Base-by-base conservation (phyloP, 202 grass and related monocot genomes). In the Panicum hallii region DNA sequence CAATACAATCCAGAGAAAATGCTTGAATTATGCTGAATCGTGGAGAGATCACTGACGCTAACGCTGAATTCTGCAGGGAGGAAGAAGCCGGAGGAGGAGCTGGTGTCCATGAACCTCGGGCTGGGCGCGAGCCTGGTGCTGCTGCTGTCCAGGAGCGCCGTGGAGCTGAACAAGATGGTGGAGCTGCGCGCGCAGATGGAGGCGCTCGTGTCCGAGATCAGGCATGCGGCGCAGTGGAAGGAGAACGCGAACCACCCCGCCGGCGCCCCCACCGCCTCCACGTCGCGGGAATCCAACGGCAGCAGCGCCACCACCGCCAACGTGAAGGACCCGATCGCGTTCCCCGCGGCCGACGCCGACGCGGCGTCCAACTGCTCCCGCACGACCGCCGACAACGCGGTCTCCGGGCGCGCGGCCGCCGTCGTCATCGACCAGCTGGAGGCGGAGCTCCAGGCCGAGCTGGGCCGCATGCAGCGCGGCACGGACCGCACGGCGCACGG, bases 131-230 rank as follows among this genome's bases (percentile, higher is more conserved):
- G 93, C 55, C 65, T 99, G 14, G 89, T 99, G 64, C 84, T 92
- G 47, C 93, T 99, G 2, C 90, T 99, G 5, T 85, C 93, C 5
- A 97, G 94, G 89, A 91, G 90, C 77, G 85, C 88, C 17, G 80
- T 88, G 8, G 97, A 99, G 70, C 87, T 99, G 63, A 94, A 91
- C 77, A 99, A 88, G 92, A 97, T 99, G 92, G 84, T 87, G 23
- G 90, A 94, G 82, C 28, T 99, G 9, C 83, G 92, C 40, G 80
- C 86, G 34, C 86, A 99, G 76, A 93, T 99, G 93, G 93, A 99
- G 86, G 74, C 71, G 49, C 87, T 99, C 13, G 90, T 93, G n/a
- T 44, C 76, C 38, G 93, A 97, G 44, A 86, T 94, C 53, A 87
- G 93, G 82, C 83, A 89, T 41, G 86, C 90, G 14, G 69, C 82